Base-by-base conservation (phyloP, 2,329 filamentous ascomycete species). In the Fusarium miscanthi region DNA sequence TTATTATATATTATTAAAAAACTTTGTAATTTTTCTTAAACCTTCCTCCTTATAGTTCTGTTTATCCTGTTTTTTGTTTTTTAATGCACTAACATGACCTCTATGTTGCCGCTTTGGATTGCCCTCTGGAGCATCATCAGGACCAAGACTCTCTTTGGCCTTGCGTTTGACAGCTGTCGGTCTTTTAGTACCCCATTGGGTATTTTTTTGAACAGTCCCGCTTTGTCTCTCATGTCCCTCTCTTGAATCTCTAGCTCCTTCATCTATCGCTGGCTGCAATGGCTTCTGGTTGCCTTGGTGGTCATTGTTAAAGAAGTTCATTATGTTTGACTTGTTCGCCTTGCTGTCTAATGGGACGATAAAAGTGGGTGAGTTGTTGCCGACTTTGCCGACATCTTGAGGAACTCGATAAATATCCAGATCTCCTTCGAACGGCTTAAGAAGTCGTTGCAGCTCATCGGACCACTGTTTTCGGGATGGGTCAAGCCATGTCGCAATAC, bases 251-350 rank as follows among this genome's bases (percentile, higher is more conserved):
- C 63, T 21, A 45, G 52, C 43, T 52, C 4, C 35, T 19, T 27
- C 12, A 13, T 62, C n/a, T 5, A 6, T 8, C 21, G 14, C 33
- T 40, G 31, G 19, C n/a, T 73, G 21, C 23, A 17, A 48, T 33
- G 27, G 45, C 59, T 83, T 84, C 60, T 81, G 81, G 69, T 87
- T 46, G 4, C 78, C n/a, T 80, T 74, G 11, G 81, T 85, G 38
- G 8, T 42, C 43, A 45, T 90, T 92, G 12, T 87, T 87, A 78
- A 98, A 98, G 85, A 97, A 98, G 77, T 97, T 97, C 49, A 93
- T 93, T 80, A 98, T 98, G 74, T 96, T 98, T 54, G 88, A 90
- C 84, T 97, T 98, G 81, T 98, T 98, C 77, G 95, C 93, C 72
- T 90, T 91, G 82, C 93, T 97, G 76, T 93, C 88, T 38, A 98